A percentile compares a stretch with the other conserved stretches of the same genome.
These are phyloP conservation scores for Massariosphaeria phaeospora DNA, from an alignment of 495 filamentous ascomycete genomes.

Conservation along the genomic window DNA sequence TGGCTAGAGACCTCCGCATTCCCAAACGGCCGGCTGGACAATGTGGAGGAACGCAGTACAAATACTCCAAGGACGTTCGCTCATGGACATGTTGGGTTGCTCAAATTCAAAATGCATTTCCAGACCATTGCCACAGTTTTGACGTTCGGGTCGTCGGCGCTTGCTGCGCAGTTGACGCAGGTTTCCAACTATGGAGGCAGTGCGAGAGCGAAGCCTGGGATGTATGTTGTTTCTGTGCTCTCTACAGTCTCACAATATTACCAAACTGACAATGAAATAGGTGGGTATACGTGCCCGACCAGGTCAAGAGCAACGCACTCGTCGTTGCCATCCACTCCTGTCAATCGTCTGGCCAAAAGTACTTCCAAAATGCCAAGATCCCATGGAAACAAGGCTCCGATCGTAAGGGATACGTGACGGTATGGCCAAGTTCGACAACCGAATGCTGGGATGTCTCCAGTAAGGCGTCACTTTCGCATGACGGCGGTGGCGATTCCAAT, in stretches of 20 bases:
- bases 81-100: not conserved
- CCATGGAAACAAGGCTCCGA: constrained; percentile 46
- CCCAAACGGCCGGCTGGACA: too few relatives aligned
- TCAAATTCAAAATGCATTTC: constrained; percentile 19
- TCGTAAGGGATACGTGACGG: constrained; percentile 50
- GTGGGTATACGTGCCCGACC: constrained; percentile 37
- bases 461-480: constrained; percentile 48
- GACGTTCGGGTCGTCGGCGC: constrained; percentile 7
- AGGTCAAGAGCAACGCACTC: constrained; percentile 29
- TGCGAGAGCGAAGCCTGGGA: constrained; percentile 27
- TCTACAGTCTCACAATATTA: not conserved
- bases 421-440: constrained; percentile 48
- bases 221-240: constrained; percentile 1
- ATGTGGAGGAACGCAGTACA: too few relatives aligned
- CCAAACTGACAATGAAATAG: not conserved
- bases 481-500: constrained; percentile 49
- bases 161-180: constrained; percentile 26
- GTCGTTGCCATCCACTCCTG: constrained; percentile 38
- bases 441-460: constrained; percentile 56
- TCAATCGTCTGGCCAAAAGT: constrained; percentile 36
- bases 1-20: too few relatives aligned
- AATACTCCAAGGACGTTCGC: not conserved
- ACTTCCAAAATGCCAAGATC: constrained; percentile 32
- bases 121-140: constrained; percentile 10
- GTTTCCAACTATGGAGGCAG: constrained; percentile 21